phyloP scores from a whole-genome alignment of 169 alveolate species.

The Neospora caninum region DNA sequence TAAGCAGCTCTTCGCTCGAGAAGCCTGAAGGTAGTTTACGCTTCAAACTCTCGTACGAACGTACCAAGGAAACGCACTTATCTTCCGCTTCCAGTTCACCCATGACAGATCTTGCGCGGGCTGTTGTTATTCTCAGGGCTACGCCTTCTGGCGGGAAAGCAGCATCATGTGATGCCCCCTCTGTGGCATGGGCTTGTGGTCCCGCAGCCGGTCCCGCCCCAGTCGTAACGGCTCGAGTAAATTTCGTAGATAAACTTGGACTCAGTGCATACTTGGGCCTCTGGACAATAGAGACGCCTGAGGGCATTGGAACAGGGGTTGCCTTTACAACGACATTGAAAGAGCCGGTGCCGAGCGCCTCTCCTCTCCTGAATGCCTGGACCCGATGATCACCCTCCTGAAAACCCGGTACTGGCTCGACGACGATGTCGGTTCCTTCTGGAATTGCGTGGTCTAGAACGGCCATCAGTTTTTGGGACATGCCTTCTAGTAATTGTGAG shows the following conservation, averaged over 20 bases:
- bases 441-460: background rate
- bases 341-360: background rate
- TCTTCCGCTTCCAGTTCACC: background rate
- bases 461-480: background rate
- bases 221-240: background rate
- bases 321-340: background rate
- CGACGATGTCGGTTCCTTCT: background rate
- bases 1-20: background rate
- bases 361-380: background rate
- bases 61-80: background rate
- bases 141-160: background rate
- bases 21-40: background rate
- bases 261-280: background rate
- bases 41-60: background rate
- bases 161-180: background rate
- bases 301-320: background rate
- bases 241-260: background rate
- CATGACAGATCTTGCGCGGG: background rate
- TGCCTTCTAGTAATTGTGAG: too few species aligned
- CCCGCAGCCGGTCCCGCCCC: background rate
- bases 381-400: background rate
- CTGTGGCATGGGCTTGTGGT: background rate
- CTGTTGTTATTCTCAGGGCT: background rate
- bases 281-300: background rate
- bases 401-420: background rate